Evolutionary conservation across 2,329 filamentous ascomycete species (phyloP).

Genomic region (Penicillium sp.): DNA sequence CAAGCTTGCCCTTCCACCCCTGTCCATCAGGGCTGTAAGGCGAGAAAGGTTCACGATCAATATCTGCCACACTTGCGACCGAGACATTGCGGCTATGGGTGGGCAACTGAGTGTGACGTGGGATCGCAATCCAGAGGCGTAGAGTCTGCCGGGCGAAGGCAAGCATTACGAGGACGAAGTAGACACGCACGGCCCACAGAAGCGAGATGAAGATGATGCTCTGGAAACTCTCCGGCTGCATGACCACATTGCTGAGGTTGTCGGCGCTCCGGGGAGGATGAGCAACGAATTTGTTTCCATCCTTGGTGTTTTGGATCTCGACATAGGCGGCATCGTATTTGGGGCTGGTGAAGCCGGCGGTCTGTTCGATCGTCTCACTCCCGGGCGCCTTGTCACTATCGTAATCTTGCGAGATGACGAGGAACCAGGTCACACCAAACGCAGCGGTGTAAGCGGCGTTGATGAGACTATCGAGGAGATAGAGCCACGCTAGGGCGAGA

Average conservation of each 20-base stretch:
- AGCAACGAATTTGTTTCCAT: conserved; percentile 45
- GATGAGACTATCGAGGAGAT: conserved; percentile 72
- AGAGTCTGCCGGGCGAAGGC: conserved; percentile 74
- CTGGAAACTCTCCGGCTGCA: conserved; percentile 61
- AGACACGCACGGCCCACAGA: conserved; percentile 70
- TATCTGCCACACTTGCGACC: conserved; percentile 43
- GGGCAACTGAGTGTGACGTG: conserved; percentile 36
- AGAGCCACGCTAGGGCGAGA: conserved; percentile 76
- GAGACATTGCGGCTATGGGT: conserved; percentile 42
- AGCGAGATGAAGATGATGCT: conserved; percentile 70
- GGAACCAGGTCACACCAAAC: conserved; percentile 82
- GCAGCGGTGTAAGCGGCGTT: conserved; percentile 75
- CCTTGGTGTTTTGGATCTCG: conserved; percentile 43
- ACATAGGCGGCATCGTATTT: conserved; percentile 56
- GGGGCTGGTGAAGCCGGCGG: conserved; percentile 59
- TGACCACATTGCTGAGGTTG: conserved; percentile 58
- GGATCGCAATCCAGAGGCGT: conserved; percentile 51
- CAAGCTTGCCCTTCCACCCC: conserved; percentile 72
- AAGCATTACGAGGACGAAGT: conserved; percentile 79
- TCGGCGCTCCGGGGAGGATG: conserved; percentile 41
- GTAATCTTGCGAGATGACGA: conserved; percentile 59
- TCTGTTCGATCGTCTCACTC: conserved; percentile 54
- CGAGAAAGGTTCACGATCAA: conserved; percentile 63
- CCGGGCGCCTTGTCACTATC: conserved; percentile 46
- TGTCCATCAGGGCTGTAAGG: conserved; percentile 64